Percentiles rank a stretch among this genome's conserved stretches.
phyloP scores from a whole-genome alignment of 2,329 filamentous ascomycete genomes.

The Trichoderma hamatum region DNA sequence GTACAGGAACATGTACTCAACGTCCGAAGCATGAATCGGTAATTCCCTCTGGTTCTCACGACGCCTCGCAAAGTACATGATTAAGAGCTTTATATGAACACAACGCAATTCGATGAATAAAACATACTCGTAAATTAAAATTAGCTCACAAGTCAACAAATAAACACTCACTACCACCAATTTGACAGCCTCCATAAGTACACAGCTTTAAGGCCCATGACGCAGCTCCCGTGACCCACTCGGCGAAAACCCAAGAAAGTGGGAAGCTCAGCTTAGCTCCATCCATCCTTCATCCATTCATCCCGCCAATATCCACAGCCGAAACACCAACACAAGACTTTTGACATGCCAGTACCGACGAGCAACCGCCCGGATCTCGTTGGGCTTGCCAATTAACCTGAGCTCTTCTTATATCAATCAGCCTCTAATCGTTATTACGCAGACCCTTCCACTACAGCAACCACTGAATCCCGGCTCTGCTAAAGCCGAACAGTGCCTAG shows the following conservation, averaged over 20 bases:
- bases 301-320: constrained; percentile 3
- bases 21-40: background rate
- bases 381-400: constrained; percentile 9
- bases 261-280: constrained; percentile 19
- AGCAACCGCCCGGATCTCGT: background rate
- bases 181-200: background rate
- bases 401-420: background rate
- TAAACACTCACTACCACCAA: background rate
- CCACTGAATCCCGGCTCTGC: constrained; percentile 1
- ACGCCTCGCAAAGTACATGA: background rate
- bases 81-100: background rate
- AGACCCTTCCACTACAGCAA: background rate
- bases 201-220: background rate
- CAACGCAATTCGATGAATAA: background rate
- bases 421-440: background rate
- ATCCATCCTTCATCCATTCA: constrained; percentile 13
- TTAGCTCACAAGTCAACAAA: background rate
- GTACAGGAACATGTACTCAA: background rate
- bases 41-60: background rate
- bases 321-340: constrained; percentile 17
- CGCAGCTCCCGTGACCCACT: constrained; percentile 12
- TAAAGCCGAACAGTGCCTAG: background rate
- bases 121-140: background rate
- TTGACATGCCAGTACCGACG: constrained; percentile 18
- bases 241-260: background rate